A percentile compares a stretch with the other conserved stretches of the same genome.
Conservation (phyloP, 2,329 filamentous ascomycete genomes). For the Venturia pyrina region DNA sequence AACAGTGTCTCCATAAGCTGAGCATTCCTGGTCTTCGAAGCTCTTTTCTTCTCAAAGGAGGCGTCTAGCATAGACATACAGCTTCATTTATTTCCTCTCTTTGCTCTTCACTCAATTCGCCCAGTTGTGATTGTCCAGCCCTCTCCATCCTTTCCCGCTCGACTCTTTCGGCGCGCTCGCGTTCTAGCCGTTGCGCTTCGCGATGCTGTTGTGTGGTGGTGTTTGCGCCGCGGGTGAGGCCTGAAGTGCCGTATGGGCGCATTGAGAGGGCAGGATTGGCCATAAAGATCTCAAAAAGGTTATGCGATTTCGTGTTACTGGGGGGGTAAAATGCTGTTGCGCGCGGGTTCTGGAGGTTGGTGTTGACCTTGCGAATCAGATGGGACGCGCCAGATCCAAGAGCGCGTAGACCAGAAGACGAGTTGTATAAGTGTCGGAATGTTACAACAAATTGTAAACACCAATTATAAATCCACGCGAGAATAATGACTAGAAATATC, state of each 20-base stretch:
- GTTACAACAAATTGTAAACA: neutral
- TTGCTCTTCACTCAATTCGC: constrained; percentile 71
- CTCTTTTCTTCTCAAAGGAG: neutral
- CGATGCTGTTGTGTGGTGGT: constrained; percentile 22
- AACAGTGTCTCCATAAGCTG: neutral
- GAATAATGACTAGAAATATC: neutral
- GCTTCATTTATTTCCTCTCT: constrained; percentile 89
- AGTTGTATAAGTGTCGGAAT: neutral
- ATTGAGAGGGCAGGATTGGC: constrained; percentile 5
- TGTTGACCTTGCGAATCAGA: neutral
- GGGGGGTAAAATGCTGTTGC: neutral
- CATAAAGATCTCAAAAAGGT: neutral
- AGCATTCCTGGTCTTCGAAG: constrained; percentile 7
- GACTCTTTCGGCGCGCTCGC: constrained; percentile 24
- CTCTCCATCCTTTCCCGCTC: constrained; percentile 33
- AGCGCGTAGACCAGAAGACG: neutral
- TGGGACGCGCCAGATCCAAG: neutral
- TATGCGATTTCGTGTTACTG: neutral
- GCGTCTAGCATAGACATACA: constrained; percentile 42
- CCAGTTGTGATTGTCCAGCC: constrained; percentile 38
- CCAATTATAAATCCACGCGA: neutral
- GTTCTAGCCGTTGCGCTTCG: constrained; percentile 32
- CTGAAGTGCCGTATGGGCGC: constrained; percentile 4
- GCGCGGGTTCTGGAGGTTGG: neutral
- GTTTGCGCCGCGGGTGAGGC: constrained; percentile 8